Base-by-base conservation (phyloP, 2,329 filamentous ascomycete species). In the Akanthomyces uredinophilus region DNA sequence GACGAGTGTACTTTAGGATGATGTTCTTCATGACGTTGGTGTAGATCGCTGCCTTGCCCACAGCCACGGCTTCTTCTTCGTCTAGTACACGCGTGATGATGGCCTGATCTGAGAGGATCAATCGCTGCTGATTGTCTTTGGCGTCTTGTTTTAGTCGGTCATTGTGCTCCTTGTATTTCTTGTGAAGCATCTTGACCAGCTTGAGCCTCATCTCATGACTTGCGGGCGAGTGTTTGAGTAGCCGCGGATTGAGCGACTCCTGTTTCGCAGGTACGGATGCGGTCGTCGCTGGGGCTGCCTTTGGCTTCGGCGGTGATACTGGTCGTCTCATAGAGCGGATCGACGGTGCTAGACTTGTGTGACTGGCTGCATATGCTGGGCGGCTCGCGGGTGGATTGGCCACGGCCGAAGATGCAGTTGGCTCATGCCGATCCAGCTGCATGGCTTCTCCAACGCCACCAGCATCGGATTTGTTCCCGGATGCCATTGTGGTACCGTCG, bases 11-110 rank as follows among this genome's bases (percentile, higher is more conserved):
- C 49, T 81, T 81, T 68, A 89, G 82, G 63, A 98, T 88, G 39
- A 87, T 87, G 66, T 92, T 90, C 71, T 93, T 96, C 72, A 98
- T 86, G 29, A 92, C 79, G 68, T 96, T 96, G 8, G 83, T 79
- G 70, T 99, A 99, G 32, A 98, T 85, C 0, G 82, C 75, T 1
- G 82, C 77, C 64, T 88, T 88, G 18, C 87, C 85, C 14, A 79
- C 80, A 1, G 92, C 92, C 8, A 86, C 78, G 41, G 84, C 84
- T 71, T 96, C 87, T 75, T 99, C 96, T 64, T 93, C 86, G 66
- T 94, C 89, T 1, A 94, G 77, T 0, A 86, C 85, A 64, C 85
- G 79, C 66, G 82, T 84, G 64, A 92, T 88, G 24, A 93, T 78
- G 51, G 87, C 83, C 69, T 91, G 86, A 1, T 85, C 79, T 1